Base-by-base conservation (phyloP, 805 yeast species). In the Tetrapisispora taiwanensis region DNA sequence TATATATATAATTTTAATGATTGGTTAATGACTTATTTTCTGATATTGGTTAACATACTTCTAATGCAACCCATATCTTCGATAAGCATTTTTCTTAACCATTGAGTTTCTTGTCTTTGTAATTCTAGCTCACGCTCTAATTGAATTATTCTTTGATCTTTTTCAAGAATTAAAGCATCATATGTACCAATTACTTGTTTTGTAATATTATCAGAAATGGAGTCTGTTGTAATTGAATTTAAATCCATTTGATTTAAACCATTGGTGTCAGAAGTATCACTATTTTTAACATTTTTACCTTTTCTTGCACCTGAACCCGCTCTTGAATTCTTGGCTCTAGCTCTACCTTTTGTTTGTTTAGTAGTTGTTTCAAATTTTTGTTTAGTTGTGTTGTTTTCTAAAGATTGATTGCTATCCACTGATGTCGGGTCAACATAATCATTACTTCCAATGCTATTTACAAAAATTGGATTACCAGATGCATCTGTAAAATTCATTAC, bases 31-130 rank as follows among this genome's bases (percentile, higher is more conserved):
- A 26, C 22, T 41, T 44, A 51, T 19, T 51, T 53, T 40, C 51
- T 39, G 13, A 55, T 48, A 41, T 59, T 59, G 18, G 55, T 53
- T 10, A 60, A 42, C 45, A 61, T 46, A 41, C 63, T 57, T 47
- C 66, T 45, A 3, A 62, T 55, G 48, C 62, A 57, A 4, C 64
- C 65, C 64, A 62, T 56, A 41, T 62, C 67, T 43, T 62, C 67
- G 31, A 61, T 58, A 22, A 62, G 47, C 63, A 62, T 57, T 42
- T 62, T 62, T 36, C 64, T 55, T 33, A 62, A 45, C 67, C 67
- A 62, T 34, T 53, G 55, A 1, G 62, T 59, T 41, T 62, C 66
- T 45, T 57, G 61, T 41, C 63, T 51, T 47, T 61, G 63, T 37
- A 55, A 41, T 41, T 60, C 65, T 12, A 62, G 44, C 36, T 60